These are phyloP conservation scores for Sordariomycetes sp. DNA, from an alignment of 2,329 filamentous ascomycete species.

Conservation along the genomic window DNA sequence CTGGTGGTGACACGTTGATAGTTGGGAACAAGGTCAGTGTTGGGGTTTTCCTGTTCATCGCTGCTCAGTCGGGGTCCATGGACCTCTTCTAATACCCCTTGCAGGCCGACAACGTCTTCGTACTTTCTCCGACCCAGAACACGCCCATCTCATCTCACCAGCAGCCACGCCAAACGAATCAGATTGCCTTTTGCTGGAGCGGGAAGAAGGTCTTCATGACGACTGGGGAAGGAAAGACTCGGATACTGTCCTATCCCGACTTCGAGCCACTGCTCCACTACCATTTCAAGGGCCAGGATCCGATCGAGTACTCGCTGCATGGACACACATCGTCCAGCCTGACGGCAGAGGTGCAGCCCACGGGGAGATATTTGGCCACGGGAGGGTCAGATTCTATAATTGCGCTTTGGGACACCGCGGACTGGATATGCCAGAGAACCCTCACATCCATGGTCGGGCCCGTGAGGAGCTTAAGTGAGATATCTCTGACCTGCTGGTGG, in stretches of 20 bases:
- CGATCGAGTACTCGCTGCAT: constrained; percentile 48
- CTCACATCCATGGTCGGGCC: constrained; percentile 59
- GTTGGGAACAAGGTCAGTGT: constrained; percentile 59
- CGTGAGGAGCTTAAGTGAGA: constrained; percentile 56
- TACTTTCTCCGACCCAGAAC: constrained; percentile 49
- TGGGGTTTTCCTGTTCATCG: background rate
- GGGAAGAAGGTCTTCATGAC: constrained; percentile 61
- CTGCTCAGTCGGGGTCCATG: background rate
- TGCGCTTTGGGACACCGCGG: constrained; percentile 65
- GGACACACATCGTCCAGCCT: constrained; percentile 67
- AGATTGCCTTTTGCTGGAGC: constrained; percentile 64
- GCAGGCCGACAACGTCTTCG: constrained; percentile 50
- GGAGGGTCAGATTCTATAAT: constrained; percentile 69
- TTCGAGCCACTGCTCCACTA: constrained; percentile 44
- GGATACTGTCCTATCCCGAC: constrained; percentile 58
- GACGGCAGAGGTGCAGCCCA: constrained; percentile 58
- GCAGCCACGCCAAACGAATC: constrained; percentile 57
- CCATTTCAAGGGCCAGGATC: constrained; percentile 29
- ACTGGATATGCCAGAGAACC: constrained; percentile 67
- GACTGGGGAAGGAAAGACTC: constrained; percentile 59
- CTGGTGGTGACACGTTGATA: constrained; percentile 57
- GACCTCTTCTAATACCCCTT: background rate
- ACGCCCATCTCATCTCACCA: constrained; percentile 46
- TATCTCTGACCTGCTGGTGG: background rate
- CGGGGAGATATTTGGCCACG: constrained; percentile 60